These are phyloP conservation scores for Parasarocladium wereldwijsianum DNA, from an alignment of 2,329 filamentous ascomycete species.

Conservation along the genomic window DNA sequence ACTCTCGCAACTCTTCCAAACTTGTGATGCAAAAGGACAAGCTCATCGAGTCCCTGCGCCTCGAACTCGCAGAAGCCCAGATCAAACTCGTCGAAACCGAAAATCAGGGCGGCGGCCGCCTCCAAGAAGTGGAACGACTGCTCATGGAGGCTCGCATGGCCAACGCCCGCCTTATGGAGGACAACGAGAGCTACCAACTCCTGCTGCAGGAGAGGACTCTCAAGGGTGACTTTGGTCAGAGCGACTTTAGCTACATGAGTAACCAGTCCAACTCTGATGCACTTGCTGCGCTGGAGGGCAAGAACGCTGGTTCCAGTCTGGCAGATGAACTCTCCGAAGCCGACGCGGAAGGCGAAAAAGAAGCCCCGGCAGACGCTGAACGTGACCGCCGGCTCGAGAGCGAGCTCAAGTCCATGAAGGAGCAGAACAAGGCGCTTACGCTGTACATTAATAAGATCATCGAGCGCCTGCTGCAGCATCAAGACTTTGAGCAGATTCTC, in stretches of 20 bases:
- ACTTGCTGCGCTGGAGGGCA: slow-evolving; percentile 48
- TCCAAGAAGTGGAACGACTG: slow-evolving; percentile 81
- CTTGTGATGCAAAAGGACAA: slow-evolving; percentile 91
- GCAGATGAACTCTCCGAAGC: slow-evolving; percentile 78
- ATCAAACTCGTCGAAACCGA: slow-evolving; percentile 92
- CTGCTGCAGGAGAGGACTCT: slow-evolving; percentile 89
- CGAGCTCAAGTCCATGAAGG: slow-evolving; percentile 67
- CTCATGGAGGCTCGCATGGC: slow-evolving; percentile 89
- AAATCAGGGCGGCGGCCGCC: slow-evolving; percentile 74
- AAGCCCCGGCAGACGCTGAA: slow-evolving; percentile 37
- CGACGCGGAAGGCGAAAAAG: slow-evolving; percentile 45
- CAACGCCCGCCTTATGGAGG: slow-evolving; percentile 91
- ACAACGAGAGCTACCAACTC: slow-evolving; percentile 96
- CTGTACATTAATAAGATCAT: slow-evolving; percentile 99
- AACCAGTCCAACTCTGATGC: slow-evolving; percentile 48
- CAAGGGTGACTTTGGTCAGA: slow-evolving; percentile 80
- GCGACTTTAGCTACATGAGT: slow-evolving; percentile 60
- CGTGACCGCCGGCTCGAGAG: slow-evolving; percentile 55
- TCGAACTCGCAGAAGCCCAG: slow-evolving; percentile 88
- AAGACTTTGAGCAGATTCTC: slow-evolving; percentile 87
- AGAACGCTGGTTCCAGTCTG: slow-evolving; percentile 40
- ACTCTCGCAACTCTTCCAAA: slow-evolving; percentile 80
- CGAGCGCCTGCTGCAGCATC: slow-evolving; percentile 81
- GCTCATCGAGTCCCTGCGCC: slow-evolving; percentile 77
- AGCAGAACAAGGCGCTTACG: slow-evolving; percentile 93